A percentile compares a stretch with the other conserved stretches of the same genome.
phyloP scores from a whole-genome alignment of 352 stramenopile species.

The Pythium utonaiense region DNA sequence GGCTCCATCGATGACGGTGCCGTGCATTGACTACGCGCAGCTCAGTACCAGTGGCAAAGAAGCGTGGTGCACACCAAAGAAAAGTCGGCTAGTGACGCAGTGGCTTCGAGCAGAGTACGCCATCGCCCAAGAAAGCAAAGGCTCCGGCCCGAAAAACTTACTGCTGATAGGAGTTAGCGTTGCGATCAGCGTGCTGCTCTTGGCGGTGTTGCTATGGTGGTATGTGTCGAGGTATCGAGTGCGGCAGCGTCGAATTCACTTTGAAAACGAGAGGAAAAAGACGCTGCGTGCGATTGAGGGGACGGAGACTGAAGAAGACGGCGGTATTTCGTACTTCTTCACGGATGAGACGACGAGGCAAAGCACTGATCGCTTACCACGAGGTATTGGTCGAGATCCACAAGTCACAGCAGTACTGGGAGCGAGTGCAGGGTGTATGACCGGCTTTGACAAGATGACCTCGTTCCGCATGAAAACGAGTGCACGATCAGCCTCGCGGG shows the following conservation, averaged over 20 bases:
- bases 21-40: slow-evolving; percentile 29
- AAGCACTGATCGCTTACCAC: background rate
- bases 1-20: slow-evolving; percentile 40
- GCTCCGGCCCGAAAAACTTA: background rate
- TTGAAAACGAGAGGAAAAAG: slow-evolving; percentile 1
- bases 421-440: background rate
- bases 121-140: background rate
- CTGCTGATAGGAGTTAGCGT: slow-evolving; percentile 13
- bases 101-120: slow-evolving; percentile 33
- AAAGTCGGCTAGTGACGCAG: slow-evolving; percentile 32
- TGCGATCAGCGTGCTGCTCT: background rate
- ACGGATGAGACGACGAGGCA: slow-evolving; percentile 9
- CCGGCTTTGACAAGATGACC: slow-evolving; percentile 9
- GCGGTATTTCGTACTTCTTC: slow-evolving; percentile 21
- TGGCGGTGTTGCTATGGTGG: slow-evolving; percentile 12
- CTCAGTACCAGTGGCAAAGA: slow-evolving; percentile 5
- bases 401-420: slow-evolving; percentile 12
- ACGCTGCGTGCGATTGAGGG: background rate
- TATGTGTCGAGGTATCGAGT: background rate
- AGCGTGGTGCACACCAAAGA: slow-evolving; percentile 28
- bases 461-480: slow-evolving; percentile 3
- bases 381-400: slow-evolving; percentile 14
- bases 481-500: background rate
- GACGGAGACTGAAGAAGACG: slow-evolving; percentile 13
- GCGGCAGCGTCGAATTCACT: background rate